Evolutionary conservation across 345 rosid genomes (phyloP).

Genomic region (Euphorbia tirucalli): DNA sequence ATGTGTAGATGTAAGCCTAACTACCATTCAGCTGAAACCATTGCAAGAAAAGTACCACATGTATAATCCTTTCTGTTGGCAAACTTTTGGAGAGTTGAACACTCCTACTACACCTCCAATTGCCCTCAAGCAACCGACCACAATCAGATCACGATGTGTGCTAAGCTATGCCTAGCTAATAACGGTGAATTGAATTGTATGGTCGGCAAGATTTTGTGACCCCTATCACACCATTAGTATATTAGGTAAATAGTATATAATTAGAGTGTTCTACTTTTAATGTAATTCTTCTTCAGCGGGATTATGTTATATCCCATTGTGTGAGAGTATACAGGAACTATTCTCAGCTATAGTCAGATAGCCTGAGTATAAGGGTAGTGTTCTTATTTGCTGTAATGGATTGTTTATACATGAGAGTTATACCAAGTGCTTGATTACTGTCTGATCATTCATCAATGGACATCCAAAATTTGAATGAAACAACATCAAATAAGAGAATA

Average conservation of each 20-base stretch:
- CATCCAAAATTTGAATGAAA: neutral
- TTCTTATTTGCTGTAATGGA: slow-evolving; percentile 12
- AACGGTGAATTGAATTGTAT: too few species aligned
- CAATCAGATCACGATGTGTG: slow-evolving; percentile 63
- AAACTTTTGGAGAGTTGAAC: slow-evolving; percentile 71
- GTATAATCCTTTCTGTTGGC: slow-evolving; percentile 92
- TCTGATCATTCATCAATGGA: slow-evolving; percentile 3
- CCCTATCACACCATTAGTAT: slow-evolving; percentile 50
- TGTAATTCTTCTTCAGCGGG: too few species aligned
- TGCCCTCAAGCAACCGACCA: slow-evolving; percentile 63
- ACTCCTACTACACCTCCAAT: slow-evolving; percentile 87
- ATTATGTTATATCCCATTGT: neutral
- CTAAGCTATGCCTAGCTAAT: slow-evolving; percentile 26
- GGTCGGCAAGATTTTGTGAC: slow-evolving; percentile 33
- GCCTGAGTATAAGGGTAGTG: slow-evolving; percentile 19
- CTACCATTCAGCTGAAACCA: slow-evolving; percentile 68
- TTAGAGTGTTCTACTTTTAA: slow-evolving; percentile 9
- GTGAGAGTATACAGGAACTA: neutral
- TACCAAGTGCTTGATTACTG: slow-evolving; percentile 24
- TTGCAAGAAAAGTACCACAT: slow-evolving; percentile 65
- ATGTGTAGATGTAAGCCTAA: slow-evolving; percentile 68
- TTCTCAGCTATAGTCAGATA: too few species aligned
- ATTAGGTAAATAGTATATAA: slow-evolving; percentile 29
- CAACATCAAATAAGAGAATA: neutral
- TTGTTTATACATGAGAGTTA: slow-evolving; percentile 17